These are phyloP conservation scores for Boletus edulis DNA, from an alignment of 768 basidiomycete genomes.

Conservation along the genomic window DNA sequence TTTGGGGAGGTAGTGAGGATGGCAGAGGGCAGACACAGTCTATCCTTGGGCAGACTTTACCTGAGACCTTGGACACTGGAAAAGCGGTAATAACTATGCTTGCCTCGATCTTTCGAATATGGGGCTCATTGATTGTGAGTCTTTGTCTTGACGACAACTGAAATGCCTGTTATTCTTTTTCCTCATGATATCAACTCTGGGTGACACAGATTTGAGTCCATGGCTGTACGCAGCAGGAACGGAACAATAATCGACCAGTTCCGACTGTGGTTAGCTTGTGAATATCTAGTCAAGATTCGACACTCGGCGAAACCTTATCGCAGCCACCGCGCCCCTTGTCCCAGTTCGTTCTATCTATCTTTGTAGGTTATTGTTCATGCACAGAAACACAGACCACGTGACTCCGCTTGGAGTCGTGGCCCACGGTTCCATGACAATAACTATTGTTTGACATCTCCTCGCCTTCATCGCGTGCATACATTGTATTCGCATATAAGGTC, in stretches of 20 bases:
- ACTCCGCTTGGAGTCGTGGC: neutral
- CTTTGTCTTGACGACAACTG: neutral
- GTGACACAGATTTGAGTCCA: neutral
- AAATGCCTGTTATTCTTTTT: too few species aligned
- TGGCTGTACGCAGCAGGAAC: neutral
- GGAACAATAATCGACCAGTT: slow-evolving; percentile 11
- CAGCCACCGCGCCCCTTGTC: slow-evolving; percentile 4
- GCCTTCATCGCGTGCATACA: slow-evolving; percentile 4
- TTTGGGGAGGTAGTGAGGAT: slow-evolving; percentile 54
- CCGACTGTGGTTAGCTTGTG: slow-evolving; percentile 8
- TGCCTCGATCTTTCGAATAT: too few species aligned
- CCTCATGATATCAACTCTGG: neutral
- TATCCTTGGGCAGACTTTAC: slow-evolving; percentile 50
- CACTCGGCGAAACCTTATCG: slow-evolving; percentile 9
- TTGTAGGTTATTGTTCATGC: slow-evolving; percentile 26
- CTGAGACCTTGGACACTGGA: slow-evolving; percentile 27
- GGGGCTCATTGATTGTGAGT: slow-evolving; percentile 4
- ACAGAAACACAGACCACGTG: slow-evolving; percentile 20
- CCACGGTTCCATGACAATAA: slow-evolving; percentile 20
- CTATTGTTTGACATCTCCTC: slow-evolving; percentile 25
- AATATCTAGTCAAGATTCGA: neutral
- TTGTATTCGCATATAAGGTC: slow-evolving; percentile 18
- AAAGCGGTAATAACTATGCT: neutral
- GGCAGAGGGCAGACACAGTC: slow-evolving; percentile 53
- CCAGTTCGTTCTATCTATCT: neutral